A percentile compares a stretch with the other conserved stretches of the same genome.
These are phyloP conservation scores for Carex myosuroides DNA, from an alignment of 176 grass and related monocot genomes.

Conservation along the genomic window DNA sequence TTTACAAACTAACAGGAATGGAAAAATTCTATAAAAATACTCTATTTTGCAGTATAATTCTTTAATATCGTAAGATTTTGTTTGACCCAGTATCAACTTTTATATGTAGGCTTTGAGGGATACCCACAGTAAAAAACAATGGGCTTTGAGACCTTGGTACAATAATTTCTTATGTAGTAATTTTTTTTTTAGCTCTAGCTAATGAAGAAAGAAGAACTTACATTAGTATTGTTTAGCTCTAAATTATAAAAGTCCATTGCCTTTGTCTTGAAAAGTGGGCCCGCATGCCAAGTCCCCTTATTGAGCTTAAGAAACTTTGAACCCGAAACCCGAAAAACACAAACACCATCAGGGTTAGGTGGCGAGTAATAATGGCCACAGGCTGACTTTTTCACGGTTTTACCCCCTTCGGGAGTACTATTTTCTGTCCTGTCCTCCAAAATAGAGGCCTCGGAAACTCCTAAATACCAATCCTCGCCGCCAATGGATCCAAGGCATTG, in stretches of 20 bases:
- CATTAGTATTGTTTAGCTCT: conserved; percentile 95
- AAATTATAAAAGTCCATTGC: conserved; percentile 90
- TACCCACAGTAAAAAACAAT: too few species aligned
- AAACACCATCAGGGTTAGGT: conserved; percentile 64
- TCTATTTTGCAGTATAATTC: not conserved
- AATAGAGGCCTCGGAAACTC: conserved; percentile 65
- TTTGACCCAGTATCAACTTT: not conserved
- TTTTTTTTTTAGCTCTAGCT: not conserved
- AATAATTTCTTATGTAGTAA: not conserved
- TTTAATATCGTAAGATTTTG: not conserved
- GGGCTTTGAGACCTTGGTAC: not conserved
- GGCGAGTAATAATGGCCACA: conserved; percentile 59
- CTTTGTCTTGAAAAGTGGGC: conserved; percentile 67
- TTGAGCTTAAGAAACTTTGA: conserved; percentile 86
- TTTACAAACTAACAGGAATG: not conserved
- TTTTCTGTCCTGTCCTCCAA: conserved; percentile 32
- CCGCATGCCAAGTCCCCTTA: conserved; percentile 86
- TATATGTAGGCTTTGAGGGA: not conserved
- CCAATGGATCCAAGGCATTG: conserved; percentile 88
- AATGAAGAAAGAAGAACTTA: conserved; percentile 33
- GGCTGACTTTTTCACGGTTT: conserved; percentile 24
- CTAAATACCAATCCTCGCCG: conserved; percentile 78
- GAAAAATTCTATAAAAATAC: not conserved
- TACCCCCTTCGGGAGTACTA: conserved; percentile 32
- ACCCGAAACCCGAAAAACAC: conserved; percentile 67